Conservation (phyloP, 805 yeast species). For the Candida suzukii region DNA sequence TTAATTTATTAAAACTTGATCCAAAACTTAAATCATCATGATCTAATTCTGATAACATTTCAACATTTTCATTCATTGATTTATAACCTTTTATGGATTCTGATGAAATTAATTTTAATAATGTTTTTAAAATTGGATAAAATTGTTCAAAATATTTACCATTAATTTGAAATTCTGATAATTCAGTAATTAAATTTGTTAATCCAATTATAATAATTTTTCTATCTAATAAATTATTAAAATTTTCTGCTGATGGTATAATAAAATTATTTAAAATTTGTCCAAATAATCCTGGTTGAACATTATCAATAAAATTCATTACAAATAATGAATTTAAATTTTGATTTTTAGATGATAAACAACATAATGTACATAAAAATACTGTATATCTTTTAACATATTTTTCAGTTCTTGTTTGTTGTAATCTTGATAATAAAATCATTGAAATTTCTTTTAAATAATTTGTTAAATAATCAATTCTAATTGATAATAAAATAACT, state of each 20-base stretch:
- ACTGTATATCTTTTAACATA: constrained; percentile 64
- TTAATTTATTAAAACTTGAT: constrained; percentile 70
- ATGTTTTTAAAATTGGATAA: constrained; percentile 33
- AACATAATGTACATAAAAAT: constrained; percentile 38
- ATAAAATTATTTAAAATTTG: constrained; percentile 44
- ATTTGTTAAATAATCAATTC: constrained; percentile 39
- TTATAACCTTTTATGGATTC: constrained; percentile 28
- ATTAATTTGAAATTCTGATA: constrained; percentile 20
- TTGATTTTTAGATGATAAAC: constrained; percentile 14
- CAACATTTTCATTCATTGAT: constrained; percentile 31
- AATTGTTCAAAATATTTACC: constrained; percentile 36
- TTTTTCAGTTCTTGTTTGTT: constrained; percentile 74
- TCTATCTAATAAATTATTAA: constrained; percentile 34
- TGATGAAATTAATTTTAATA: constrained; percentile 30
- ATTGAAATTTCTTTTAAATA: constrained; percentile 68
- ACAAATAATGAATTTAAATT: constrained; percentile 36
- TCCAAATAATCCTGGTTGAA: constrained; percentile 54
- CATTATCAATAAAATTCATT: constrained; percentile 60
- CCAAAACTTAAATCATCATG: constrained; percentile 64
- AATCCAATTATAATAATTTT: constrained; percentile 44
- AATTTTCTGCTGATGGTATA: constrained; percentile 39
- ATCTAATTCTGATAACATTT: constrained; percentile 56
- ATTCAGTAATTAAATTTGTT: constrained; percentile 33
- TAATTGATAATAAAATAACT: constrained; percentile 52
- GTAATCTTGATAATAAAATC: constrained; percentile 72